Conservation (phyloP, 2,329 filamentous ascomycete genomes). For the Aspergillus novoparasiticus region DNA sequence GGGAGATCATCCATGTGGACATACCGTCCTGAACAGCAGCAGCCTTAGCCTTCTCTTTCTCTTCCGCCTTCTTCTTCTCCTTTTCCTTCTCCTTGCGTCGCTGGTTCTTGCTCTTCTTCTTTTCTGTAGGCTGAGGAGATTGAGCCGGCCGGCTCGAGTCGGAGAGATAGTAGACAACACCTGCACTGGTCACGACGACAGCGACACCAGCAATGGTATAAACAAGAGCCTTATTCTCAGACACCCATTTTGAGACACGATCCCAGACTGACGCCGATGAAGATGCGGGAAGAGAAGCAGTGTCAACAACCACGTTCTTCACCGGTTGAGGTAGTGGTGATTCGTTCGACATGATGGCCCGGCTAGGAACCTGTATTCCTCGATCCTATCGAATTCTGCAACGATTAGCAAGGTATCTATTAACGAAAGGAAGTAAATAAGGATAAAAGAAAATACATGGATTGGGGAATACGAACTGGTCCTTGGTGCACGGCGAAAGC, state of each 20-base stretch:
- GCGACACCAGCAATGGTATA: constrained; percentile 97
- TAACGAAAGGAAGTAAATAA: constrained; percentile 8
- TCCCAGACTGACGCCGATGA: constrained; percentile 78
- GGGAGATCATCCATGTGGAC: constrained; percentile 36
- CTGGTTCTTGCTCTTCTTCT: constrained; percentile 87
- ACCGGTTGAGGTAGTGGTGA: constrained; percentile 38
- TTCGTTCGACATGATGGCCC: constrained; percentile 45
- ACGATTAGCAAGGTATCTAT: not conserved
- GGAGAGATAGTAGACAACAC: constrained; percentile 86
- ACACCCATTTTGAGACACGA: constrained; percentile 85
- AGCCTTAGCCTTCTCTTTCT: constrained; percentile 57
- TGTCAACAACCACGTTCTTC: constrained; percentile 44
- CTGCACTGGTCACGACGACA: constrained; percentile 85
- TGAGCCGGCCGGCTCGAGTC: constrained; percentile 52
- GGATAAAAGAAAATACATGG: not conserved
- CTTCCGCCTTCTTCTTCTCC: constrained; percentile 52
- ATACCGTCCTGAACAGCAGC: constrained; percentile 41
- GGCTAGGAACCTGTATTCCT: constrained; percentile 19
- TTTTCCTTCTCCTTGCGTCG: constrained; percentile 70
- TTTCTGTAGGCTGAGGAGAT: constrained; percentile 45
- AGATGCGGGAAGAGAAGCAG: constrained; percentile 44
- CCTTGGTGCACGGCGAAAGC: constrained; percentile 19
- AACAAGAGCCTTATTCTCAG: constrained; percentile 91
- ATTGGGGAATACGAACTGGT: constrained; percentile 21
- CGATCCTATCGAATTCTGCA: constrained; percentile 10